These are phyloP conservation scores for Serpula lacrymans DNA, from an alignment of 768 basidiomycete genomes.

Conservation along the genomic window DNA sequence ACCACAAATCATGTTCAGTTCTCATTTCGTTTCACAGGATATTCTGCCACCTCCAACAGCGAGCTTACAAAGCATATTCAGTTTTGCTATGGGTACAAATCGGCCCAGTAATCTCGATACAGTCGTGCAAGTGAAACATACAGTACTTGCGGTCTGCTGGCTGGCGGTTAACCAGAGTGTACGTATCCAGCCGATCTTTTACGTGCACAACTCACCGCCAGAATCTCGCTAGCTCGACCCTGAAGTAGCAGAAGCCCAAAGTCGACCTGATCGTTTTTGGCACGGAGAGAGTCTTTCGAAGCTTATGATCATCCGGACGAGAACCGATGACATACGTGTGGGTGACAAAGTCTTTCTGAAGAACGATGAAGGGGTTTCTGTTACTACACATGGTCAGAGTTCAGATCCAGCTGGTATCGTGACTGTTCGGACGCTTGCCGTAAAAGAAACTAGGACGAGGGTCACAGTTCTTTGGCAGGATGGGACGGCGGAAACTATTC, in stretches of 20 bases:
- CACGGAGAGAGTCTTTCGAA: conserved; percentile 57
- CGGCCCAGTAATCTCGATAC: conserved; percentile 49
- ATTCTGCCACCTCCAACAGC: conserved; percentile 56
- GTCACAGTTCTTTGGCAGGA: conserved; percentile 87
- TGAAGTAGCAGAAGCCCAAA: conserved; percentile 48
- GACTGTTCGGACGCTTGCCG: conserved; percentile 54
- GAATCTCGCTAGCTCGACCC: conserved; percentile 51
- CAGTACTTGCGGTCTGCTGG: conserved; percentile 81
- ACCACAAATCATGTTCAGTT: too few species aligned
- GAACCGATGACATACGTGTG: conserved; percentile 65
- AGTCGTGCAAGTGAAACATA: conserved; percentile 71
- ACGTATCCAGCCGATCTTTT: conserved; percentile 17
- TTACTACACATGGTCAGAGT: conserved; percentile 59
- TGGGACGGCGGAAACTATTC: conserved; percentile 60
- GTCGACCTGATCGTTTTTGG: conserved; percentile 78
- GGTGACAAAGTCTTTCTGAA: conserved; percentile 71
- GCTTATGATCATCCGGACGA: conserved; percentile 59
- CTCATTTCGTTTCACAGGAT: conserved; percentile 40
- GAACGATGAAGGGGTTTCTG: conserved; percentile 41
- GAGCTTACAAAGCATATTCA: conserved; percentile 44
- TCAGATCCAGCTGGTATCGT: conserved; percentile 43
- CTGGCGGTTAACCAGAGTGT: conserved; percentile 85
- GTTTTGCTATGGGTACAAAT: conserved; percentile 41
- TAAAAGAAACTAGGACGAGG: conserved; percentile 68
- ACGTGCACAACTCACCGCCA: too few species aligned